phyloP scores from a whole-genome alignment of 805 yeast genomes.

The Ogataea henricii region DNA sequence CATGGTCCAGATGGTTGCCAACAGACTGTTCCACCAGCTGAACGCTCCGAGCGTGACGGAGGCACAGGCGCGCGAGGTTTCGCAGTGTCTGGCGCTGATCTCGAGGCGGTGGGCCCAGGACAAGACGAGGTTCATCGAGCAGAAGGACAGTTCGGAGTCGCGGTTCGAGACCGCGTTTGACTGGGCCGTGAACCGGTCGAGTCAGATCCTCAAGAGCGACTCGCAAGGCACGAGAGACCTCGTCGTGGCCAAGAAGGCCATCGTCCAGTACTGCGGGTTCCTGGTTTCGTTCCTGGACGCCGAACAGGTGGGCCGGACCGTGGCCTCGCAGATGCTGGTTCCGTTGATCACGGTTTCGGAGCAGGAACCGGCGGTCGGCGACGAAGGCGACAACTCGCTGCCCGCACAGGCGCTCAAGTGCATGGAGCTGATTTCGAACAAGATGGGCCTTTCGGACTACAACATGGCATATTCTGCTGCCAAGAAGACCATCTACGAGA shows the following conservation, averaged over 20 bases:
- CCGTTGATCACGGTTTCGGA: constrained; percentile 39
- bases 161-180: constrained; percentile 45
- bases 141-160: constrained; percentile 27
- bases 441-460: constrained; percentile 72
- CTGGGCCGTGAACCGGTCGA: constrained; percentile 64
- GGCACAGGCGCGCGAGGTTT: constrained; percentile 60
- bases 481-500: constrained; percentile 55
- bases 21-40: constrained; percentile 72
- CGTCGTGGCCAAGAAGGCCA: constrained; percentile 60
- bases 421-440: constrained; percentile 62
- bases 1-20: constrained; percentile 62
- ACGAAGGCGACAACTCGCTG: constrained; percentile 35
- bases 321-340: constrained; percentile 36
- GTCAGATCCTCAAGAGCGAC: constrained; percentile 68
- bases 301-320: constrained; percentile 42
- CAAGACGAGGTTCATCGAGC: constrained; percentile 38
- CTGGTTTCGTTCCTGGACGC: constrained; percentile 48
- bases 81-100: constrained; percentile 65
- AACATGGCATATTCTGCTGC: constrained; percentile 62
- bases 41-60: constrained; percentile 76
- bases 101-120: constrained; percentile 61
- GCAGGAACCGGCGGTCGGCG: constrained; percentile 34
- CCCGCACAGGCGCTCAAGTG: constrained; percentile 58
- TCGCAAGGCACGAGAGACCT: constrained; percentile 52
- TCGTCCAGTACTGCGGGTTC: constrained; percentile 72